A percentile compares a stretch with the other conserved stretches of the same genome.
phyloP scores from a whole-genome alignment of 2,329 filamentous ascomycete species.

The Colletotrichum camelliae region DNA sequence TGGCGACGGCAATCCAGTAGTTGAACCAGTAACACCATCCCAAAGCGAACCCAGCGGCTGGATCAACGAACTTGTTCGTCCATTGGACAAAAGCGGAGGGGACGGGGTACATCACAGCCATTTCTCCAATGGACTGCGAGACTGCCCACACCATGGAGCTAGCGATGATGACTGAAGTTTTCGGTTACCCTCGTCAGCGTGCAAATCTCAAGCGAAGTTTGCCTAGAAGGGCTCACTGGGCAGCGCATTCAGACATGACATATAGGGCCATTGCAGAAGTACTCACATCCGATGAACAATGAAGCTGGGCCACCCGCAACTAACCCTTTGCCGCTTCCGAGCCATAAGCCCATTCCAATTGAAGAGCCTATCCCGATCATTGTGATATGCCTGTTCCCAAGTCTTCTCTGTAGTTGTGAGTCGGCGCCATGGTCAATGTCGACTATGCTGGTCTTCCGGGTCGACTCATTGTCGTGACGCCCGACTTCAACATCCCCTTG shows the following conservation, averaged over 20 bases:
- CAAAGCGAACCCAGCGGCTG: conserved; percentile 45
- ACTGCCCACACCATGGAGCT: conserved; percentile 52
- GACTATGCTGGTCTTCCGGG: not conserved
- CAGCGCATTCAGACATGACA: not conserved
- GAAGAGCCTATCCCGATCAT: conserved; percentile 55
- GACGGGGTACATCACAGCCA: conserved; percentile 51
- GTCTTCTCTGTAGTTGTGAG: conserved; percentile 36
- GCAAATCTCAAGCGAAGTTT: too few relatives aligned
- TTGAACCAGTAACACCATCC: conserved; percentile 53
- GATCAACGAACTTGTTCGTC: conserved; percentile 48
- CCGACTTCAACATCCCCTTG: not conserved
- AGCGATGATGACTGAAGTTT: conserved; percentile 30
- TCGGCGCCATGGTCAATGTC: conserved; percentile 20
- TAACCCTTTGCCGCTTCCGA: conserved; percentile 46
- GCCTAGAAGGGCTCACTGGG: conserved; percentile 11
- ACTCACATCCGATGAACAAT: conserved; percentile 46
- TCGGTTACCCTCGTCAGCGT: not conserved
- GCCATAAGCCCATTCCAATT: conserved; percentile 52
- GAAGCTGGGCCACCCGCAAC: conserved; percentile 44
- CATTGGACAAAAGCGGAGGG: conserved; percentile 52
- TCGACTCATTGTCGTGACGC: not conserved
- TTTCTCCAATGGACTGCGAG: conserved; percentile 49
- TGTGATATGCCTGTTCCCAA: conserved; percentile 53
- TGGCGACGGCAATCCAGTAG: conserved; percentile 49
- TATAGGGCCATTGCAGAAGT: not conserved